Evolutionary conservation across 148 eudicot genomes (phyloP).

Genomic region (Suaeda aralocaspica): DNA sequence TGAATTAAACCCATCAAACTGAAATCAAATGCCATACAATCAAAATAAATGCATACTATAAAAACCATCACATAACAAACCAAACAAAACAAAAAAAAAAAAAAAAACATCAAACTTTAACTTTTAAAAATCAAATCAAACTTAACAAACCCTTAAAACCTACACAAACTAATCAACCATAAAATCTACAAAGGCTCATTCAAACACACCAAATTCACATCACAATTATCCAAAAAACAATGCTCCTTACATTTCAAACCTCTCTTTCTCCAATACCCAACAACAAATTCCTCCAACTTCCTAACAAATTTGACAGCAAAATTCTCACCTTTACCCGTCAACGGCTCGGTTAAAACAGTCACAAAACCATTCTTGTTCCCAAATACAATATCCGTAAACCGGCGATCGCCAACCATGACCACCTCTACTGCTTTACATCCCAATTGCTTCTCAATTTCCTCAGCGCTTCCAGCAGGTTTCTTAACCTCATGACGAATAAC

Average conservation of each 20-base stretch:
- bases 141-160: background rate
- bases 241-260: slow-evolving; percentile 52
- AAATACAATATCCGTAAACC: slow-evolving; percentile 77
- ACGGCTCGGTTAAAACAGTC: slow-evolving; percentile 65
- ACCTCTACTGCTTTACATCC: slow-evolving; percentile 53
- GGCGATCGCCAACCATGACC: slow-evolving; percentile 91
- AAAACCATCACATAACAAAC: too few relatives aligned
- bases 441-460: slow-evolving; percentile 63
- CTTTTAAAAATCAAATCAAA: background rate
- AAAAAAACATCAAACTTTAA: too few relatives aligned
- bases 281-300: slow-evolving; percentile 57
- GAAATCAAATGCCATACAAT: too few relatives aligned
- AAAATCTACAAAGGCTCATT: slow-evolving; percentile 13
- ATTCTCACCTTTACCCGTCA: slow-evolving; percentile 65
- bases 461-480: slow-evolving; percentile 83
- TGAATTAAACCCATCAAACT: too few relatives aligned
- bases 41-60: too few relatives aligned
- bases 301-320: slow-evolving; percentile 73
- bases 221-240: slow-evolving; percentile 34
- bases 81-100: too few relatives aligned
- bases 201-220: slow-evolving; percentile 22
- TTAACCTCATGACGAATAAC: slow-evolving; percentile 75
- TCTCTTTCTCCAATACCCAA: slow-evolving; percentile 43
- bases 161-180: background rate
- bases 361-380: slow-evolving; percentile 85